A percentile compares a stretch with the other conserved stretches of the same genome.
Evolutionary conservation across 768 basidiomycete genomes (phyloP).

Genomic region (Leccinum pellstonianum): DNA sequence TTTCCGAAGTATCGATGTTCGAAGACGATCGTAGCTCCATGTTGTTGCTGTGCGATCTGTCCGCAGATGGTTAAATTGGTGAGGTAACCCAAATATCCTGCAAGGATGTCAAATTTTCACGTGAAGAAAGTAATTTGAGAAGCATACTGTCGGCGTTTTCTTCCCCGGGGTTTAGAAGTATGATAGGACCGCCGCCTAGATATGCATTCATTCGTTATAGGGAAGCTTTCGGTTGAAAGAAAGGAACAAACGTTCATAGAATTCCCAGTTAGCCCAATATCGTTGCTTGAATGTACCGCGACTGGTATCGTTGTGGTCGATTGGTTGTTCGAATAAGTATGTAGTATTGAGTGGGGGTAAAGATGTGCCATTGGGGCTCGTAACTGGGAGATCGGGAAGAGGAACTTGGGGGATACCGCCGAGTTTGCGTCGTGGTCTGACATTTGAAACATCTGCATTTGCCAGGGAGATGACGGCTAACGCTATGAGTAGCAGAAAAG

Average conservation of each 20-base stretch:
- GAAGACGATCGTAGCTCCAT: constrained; percentile 53
- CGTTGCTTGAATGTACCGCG: constrained; percentile 77
- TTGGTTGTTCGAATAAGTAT: constrained; percentile 33
- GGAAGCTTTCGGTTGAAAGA: background rate
- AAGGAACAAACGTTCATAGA: constrained; percentile 47
- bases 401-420: constrained; percentile 14
- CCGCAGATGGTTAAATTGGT: constrained; percentile 66
- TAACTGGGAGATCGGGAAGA: constrained; percentile 8
- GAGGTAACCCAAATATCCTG: constrained; percentile 48
- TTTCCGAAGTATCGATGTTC: constrained; percentile 76
- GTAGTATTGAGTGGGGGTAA: constrained; percentile 28
- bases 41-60: constrained; percentile 61
- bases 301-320: constrained; percentile 52
- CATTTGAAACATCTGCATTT: constrained; percentile 20
- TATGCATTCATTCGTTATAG: background rate
- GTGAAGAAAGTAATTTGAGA: background rate
- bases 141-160: constrained; percentile 44
- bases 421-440: constrained; percentile 23
- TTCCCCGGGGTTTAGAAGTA: constrained; percentile 60
- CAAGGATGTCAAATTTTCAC: background rate
- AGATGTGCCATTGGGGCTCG: constrained; percentile 23
- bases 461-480: constrained; percentile 13
- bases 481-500: constrained; percentile 6
- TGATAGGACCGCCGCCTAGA: constrained; percentile 28
- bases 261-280: constrained; percentile 70